Evolutionary conservation across 108 stramenopile genomes (phyloP), one percentile per base, ranked within the genome.

Genomic region (Skeletonema costatum): DNA sequence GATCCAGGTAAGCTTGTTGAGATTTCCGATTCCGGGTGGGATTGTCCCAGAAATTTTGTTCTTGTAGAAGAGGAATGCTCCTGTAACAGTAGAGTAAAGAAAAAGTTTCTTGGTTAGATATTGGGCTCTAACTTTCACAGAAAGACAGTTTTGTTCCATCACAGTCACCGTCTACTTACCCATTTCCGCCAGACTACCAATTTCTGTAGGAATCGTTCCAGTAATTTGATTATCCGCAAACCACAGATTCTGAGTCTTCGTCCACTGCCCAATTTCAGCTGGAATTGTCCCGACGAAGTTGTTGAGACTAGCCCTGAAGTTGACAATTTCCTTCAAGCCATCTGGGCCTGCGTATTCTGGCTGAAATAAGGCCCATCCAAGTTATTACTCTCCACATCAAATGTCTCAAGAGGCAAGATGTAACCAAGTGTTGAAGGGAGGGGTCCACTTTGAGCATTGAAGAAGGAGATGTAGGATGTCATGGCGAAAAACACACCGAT

Each of bases 221-320:
- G 74, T 70, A 31, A 93, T 60, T 51, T 68, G 53, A 77, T 93
- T 93, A 31, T 74, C 62, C 4, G 73, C 68, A 61, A 88, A 66
- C 65, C 85, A 78, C 11, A 93, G 75, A 38, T 76, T 85, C 33
- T 77, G 81, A 71, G 88, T 68, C 59, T 87, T 87, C 4, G 87
- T 78, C 78, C 88, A 71, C 13, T 75, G 53, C 51, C 88, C 92
- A 65, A 94, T 74, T 21, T 94, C 93, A 9, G 85, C 81, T 13
- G 93, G 93, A 36, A 94, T 70, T 14, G 66, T 68, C 13, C 93
- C 93, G 35, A 75, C 84, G 19, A 94, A 66, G 68, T 90, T 89
- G 32, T 90, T 86, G 46, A 82, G 51, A 68, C 81, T 76, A 9
- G 81, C 71, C 63, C 81, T 67, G 14, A 76, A 82, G 64, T 76